phyloP scores from a whole-genome alignment of 108 stramenopile genomes.

The Ochromonas danica region DNA sequence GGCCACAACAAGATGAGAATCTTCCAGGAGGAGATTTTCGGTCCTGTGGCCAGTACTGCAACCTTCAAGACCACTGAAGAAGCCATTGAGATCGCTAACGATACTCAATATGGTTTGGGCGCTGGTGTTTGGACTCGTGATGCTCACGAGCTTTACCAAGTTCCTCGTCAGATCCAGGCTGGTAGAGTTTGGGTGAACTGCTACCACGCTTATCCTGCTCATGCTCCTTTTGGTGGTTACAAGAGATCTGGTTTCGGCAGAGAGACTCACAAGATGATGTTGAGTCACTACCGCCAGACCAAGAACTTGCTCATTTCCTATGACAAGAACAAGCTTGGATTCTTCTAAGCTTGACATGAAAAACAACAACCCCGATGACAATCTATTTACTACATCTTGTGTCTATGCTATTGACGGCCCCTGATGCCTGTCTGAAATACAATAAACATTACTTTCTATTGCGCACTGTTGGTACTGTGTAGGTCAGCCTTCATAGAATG shows the following conservation, averaged over 20 bases:
- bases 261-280: constrained; percentile 8
- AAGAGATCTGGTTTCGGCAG: constrained; percentile 21
- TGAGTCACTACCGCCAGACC: constrained; percentile 1
- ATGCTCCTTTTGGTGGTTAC: constrained; percentile 29
- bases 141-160: constrained; percentile 17
- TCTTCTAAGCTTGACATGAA: constrained; percentile 32
- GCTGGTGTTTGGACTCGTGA: constrained; percentile 46
- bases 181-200: constrained; percentile 30
- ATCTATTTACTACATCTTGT: no score
- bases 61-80: constrained; percentile 36
- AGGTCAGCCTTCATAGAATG: no score
- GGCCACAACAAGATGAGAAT: constrained; percentile 41
- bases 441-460: no score
- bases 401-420: no score
- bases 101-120: constrained; percentile 23
- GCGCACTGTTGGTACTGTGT: no score
- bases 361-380: no score
- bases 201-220: constrained; percentile 25
- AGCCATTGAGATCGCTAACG: constrained; percentile 14
- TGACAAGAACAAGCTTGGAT: constrained; percentile 26
- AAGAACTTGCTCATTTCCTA: constrained; percentile 19
- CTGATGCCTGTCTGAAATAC: no score
- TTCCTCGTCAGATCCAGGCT: constrained; percentile 9
- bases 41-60: constrained; percentile 36
- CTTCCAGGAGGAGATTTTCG: constrained; percentile 52